Evolutionary conservation across 805 yeast genomes (phyloP).

Genomic region (Wickerhamomyces ciferrii): DNA sequence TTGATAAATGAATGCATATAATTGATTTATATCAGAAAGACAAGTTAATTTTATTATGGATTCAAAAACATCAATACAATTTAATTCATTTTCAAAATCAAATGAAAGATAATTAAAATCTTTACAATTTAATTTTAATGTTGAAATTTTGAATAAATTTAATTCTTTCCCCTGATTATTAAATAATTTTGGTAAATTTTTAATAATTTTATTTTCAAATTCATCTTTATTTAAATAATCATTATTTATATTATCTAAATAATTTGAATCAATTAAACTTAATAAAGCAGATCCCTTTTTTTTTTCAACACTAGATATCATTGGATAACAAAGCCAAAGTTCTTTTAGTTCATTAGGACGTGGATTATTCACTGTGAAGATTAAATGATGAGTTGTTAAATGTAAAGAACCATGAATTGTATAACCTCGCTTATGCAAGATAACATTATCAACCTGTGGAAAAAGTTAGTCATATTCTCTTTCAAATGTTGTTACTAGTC

Average conservation of each 20-base stretch:
- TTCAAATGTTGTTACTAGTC: neutral
- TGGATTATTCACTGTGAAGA: conserved; percentile 37
- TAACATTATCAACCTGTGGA: conserved; percentile 39
- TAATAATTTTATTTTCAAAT: conserved; percentile 3
- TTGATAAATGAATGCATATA: conserved; percentile 79
- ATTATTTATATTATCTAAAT: conserved; percentile 4
- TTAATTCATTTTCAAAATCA: conserved; percentile 55
- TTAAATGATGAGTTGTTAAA: conserved; percentile 71
- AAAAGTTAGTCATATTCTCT: neutral
- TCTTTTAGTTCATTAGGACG: conserved; percentile 42
- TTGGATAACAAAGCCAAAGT: conserved; percentile 90
- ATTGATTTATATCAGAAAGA: conserved; percentile 42
- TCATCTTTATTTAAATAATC: neutral
- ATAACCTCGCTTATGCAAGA: conserved; percentile 53
- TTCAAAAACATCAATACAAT: conserved; percentile 68
- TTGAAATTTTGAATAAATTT: conserved; percentile 32
- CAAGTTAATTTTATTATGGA: conserved; percentile 65
- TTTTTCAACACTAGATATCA: conserved; percentile 58
- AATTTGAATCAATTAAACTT: conserved; percentile 13
- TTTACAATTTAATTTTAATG: conserved; percentile 69
- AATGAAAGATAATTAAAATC: conserved; percentile 81
- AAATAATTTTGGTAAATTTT: conserved; percentile 12
- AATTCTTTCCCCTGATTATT: conserved; percentile 20
- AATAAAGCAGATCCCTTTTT: conserved; percentile 45
- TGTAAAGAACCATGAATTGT: conserved; percentile 56